phyloP scores from a whole-genome alignment of 345 rosid species.

The Gynandropsis gynandra region DNA sequence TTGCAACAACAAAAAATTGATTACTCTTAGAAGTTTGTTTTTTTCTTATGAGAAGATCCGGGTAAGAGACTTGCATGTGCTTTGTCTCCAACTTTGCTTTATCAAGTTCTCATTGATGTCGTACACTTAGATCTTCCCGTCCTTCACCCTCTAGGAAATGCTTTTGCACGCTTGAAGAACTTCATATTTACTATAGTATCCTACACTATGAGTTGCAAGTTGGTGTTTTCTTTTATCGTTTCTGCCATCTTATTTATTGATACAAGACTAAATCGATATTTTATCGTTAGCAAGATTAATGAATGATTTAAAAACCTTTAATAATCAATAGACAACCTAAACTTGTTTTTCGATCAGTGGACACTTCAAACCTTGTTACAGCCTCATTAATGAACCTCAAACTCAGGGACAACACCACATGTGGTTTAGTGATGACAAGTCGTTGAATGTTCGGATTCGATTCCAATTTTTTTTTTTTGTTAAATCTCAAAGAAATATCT shows the following conservation, averaged over 20 bases:
- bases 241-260: constrained; percentile 33
- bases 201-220: constrained; percentile 40
- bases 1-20: constrained; percentile 59
- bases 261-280: too few relatives aligned
- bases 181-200: constrained; percentile 55
- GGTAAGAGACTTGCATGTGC: constrained; percentile 38
- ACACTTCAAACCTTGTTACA: too few relatives aligned
- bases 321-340: too few relatives aligned
- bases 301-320: too few relatives aligned
- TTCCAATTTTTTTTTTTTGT: too few relatives aligned
- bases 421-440: too few relatives aligned
- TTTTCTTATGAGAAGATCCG: constrained; percentile 54
- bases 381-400: too few relatives aligned
- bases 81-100: constrained; percentile 43
- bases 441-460: too few relatives aligned
- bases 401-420: too few relatives aligned
- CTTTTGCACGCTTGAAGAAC: constrained; percentile 46
- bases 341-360: too few relatives aligned
- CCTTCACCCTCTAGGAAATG: constrained; percentile 36
- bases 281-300: too few relatives aligned
- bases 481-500: too few relatives aligned
- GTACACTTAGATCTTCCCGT: constrained; percentile 29
- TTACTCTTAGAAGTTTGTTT: constrained; percentile 51
- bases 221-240: constrained; percentile 30
- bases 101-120: constrained; percentile 40